Conservation (phyloP, 345 rosid species). For the Lumnitzera littorea region DNA sequence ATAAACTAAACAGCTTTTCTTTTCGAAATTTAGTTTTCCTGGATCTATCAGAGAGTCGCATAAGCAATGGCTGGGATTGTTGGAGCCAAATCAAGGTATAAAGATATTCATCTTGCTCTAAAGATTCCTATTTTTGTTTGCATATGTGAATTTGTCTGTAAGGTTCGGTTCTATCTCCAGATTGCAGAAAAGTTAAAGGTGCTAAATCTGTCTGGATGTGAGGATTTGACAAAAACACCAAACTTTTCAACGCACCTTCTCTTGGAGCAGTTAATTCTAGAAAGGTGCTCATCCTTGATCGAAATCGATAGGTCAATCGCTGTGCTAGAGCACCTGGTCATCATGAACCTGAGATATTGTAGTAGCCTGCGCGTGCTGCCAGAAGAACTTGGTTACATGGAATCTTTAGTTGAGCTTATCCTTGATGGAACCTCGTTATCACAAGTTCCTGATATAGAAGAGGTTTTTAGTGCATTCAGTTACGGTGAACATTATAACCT, state of each 20-base stretch:
- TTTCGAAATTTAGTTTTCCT: not conserved
- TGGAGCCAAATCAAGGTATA: slow-evolving; percentile 4
- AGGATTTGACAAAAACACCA: not conserved
- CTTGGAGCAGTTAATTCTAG: slow-evolving; percentile 5
- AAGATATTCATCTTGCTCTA: too few species aligned
- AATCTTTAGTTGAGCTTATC: not conserved
- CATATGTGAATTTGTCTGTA: not conserved
- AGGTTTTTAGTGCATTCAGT: too few species aligned
- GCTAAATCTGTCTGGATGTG: not conserved
- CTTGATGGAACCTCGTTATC: not conserved
- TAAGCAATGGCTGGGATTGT: not conserved
- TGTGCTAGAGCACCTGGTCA: not conserved
- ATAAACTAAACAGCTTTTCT: not conserved
- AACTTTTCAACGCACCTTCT: not conserved
- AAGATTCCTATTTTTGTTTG: not conserved
- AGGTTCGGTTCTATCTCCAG: not conserved
- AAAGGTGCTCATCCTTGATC: not conserved
- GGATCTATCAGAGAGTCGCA: not conserved
- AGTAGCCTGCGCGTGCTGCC: not conserved
- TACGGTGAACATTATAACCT: too few species aligned
- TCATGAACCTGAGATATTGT: not conserved
- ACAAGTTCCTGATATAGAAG: too few species aligned
- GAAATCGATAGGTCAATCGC: not conserved
- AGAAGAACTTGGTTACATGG: not conserved
- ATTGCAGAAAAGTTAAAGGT: not conserved